Conservation (phyloP, 1,139 yeast genomes). For the Saccharomyces hybrid region DNA sequence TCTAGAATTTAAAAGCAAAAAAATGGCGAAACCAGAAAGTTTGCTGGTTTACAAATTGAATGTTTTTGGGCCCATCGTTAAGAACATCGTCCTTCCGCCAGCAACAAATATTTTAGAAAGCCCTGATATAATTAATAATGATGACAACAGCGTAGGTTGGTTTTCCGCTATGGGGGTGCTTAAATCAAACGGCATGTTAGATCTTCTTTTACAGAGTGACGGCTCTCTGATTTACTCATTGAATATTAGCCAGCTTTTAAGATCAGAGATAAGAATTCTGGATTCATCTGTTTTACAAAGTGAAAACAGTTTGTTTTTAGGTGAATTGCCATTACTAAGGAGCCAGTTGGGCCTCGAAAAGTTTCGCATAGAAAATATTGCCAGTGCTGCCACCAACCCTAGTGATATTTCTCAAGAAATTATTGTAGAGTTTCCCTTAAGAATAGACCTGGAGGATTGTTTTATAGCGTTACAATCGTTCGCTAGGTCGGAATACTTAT, state of each 20-base stretch:
- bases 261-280: constrained; percentile 62
- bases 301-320: constrained; percentile 51
- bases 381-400: constrained; percentile 15
- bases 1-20: constrained; percentile 4
- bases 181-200: constrained; percentile 57
- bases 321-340: constrained; percentile 49
- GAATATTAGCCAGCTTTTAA: constrained; percentile 47
- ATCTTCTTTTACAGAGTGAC: constrained; percentile 57
- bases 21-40: constrained; percentile 21
- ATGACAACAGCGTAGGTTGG: constrained; percentile 39
- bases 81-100: constrained; percentile 22
- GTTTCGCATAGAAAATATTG: constrained; percentile 25
- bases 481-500: constrained; percentile 49
- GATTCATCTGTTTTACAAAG: constrained; percentile 63
- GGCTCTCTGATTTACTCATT: constrained; percentile 59
- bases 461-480: constrained; percentile 63
- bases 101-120: not conserved
- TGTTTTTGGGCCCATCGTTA: constrained; percentile 54
- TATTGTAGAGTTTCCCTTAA: constrained; percentile 57
- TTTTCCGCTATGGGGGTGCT: constrained; percentile 68
- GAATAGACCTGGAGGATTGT: constrained; percentile 80
- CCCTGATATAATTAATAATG: not conserved
- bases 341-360: constrained; percentile 13
- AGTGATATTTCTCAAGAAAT: constrained; percentile 32
- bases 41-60: constrained; percentile 59